phyloP scores from a whole-genome alignment of 768 basidiomycete species.

The Scleroderma citrinum region DNA sequence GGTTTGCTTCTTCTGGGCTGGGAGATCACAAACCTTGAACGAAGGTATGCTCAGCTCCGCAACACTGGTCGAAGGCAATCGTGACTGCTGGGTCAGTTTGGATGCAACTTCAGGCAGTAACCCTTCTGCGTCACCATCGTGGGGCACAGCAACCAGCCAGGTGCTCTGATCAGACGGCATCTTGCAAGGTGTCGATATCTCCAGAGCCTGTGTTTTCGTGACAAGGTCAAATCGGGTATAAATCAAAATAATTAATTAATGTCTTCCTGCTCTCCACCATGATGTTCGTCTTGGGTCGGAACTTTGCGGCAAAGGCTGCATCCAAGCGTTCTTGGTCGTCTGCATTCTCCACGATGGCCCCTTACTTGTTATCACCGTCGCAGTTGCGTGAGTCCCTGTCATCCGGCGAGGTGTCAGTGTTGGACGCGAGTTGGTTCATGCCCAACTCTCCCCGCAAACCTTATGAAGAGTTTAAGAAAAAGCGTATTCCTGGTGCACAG shows the following conservation, averaged over 20 bases:
- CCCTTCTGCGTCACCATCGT: conserved; percentile 79
- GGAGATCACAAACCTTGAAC: conserved; percentile 69
- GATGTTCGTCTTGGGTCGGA: conserved; percentile 6
- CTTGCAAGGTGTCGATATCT: conserved; percentile 3
- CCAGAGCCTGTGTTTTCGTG: background rate
- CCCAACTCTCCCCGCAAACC: conserved; percentile 74
- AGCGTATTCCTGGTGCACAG: conserved; percentile 64
- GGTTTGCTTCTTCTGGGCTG: background rate
- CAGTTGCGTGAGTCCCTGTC: conserved; percentile 37
- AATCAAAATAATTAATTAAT: conserved; percentile 16
- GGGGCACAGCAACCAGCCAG: conserved; percentile 86
- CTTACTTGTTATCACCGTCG: conserved; percentile 49
- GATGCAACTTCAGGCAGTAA: conserved; percentile 57
- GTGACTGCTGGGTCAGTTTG: conserved; percentile 57
- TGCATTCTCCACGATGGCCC: conserved; percentile 35
- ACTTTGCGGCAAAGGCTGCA: background rate
- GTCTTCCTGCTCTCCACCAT: background rate
- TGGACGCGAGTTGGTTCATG: conserved; percentile 94
- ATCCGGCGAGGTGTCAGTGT: conserved; percentile 32
- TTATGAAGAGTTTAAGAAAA: conserved; percentile 58
- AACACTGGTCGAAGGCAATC: conserved; percentile 42
- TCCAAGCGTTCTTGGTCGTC: background rate
- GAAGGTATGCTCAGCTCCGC: conserved; percentile 72
- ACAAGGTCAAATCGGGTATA: conserved; percentile 3
- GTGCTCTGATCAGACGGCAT: conserved; percentile 98